Evolutionary conservation across 352 stramenopile genomes (phyloP).

Genomic region (Globisporangium recalcitrans): DNA sequence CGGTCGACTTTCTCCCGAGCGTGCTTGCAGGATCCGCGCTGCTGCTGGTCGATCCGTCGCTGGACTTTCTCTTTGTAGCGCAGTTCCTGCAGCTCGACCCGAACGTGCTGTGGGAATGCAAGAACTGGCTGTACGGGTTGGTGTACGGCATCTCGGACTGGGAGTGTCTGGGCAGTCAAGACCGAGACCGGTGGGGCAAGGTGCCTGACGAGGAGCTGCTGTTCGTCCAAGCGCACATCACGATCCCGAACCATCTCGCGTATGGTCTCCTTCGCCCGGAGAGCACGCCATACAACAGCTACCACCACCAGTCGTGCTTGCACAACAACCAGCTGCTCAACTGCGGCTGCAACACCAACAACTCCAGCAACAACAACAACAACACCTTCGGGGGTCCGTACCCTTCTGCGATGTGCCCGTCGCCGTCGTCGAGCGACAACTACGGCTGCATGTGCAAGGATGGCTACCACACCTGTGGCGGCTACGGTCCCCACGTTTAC

Average conservation of each 20-base stretch:
- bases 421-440: constrained; percentile 61
- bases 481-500: constrained; percentile 51
- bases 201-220: constrained; percentile 62
- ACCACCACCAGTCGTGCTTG: constrained; percentile 25
- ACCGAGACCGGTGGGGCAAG: constrained; percentile 65
- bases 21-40: constrained; percentile 67
- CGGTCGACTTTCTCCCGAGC: constrained; percentile 71
- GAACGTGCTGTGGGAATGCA: constrained; percentile 77
- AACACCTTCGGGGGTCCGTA: constrained; percentile 31
- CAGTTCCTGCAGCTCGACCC: constrained; percentile 77
- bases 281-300: constrained; percentile 41
- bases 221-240: constrained; percentile 64
- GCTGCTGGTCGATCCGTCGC: constrained; percentile 55
- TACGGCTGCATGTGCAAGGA: constrained; percentile 62
- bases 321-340: constrained; percentile 19
- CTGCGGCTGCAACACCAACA: constrained; percentile 20
- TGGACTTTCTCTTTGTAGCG: constrained; percentile 77
- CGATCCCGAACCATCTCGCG: constrained; percentile 56
- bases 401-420: constrained; percentile 31
- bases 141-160: constrained; percentile 51
- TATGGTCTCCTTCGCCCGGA: constrained; percentile 51
- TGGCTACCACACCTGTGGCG: constrained; percentile 45
- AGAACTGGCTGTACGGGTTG: constrained; percentile 66
- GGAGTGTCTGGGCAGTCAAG: constrained; percentile 34
- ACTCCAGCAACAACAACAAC: constrained; percentile 6